Evolutionary conservation across 805 yeast species (phyloP), one percentile per base, ranked within the genome.

Genomic region (Myxozyma monticola): DNA sequence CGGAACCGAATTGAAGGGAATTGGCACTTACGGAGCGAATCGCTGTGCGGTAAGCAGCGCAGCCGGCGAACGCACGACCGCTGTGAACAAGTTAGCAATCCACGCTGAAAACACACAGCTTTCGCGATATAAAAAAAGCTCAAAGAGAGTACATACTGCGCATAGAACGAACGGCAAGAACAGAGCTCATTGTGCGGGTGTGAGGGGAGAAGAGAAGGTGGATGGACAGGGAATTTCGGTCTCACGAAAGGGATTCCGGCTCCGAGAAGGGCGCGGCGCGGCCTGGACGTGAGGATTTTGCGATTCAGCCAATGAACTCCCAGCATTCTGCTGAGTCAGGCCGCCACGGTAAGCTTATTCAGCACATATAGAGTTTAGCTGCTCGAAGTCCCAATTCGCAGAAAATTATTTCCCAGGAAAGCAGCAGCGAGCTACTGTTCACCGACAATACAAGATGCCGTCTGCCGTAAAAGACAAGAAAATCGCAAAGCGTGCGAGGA

Each of bases 11-110:
- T n/a, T n/a, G n/a, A n/a, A n/a, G n/a, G n/a, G n/a, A n/a, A n/a
- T n/a, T n/a, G n/a, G n/a, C 7, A 54, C 59, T 22, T 54, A 54
- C 59, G 59, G 50, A 46, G 48, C 45, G 28, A 50, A 31, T 49
- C 57, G 42, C 51, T 41, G 51, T 17, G 53, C 38, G 40, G 47
- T 42, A n/a, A 54, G 49, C 37, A 54, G 14, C 28, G 55, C 49
- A 24, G 49, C 54, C 42, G 50, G 57, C 22, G 54, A 43, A 33
- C 50, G 54, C 26, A 42, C 43, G 40, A 51, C 48, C 24, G 37
- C 57, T 53, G 22, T 8, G 21, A n/a, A n/a, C n/a, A n/a, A n/a
- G n/a, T n/a, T n/a, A n/a, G n/a, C n/a, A n/a, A n/a, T n/a, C n/a
- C n/a, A n/a, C n/a, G n/a, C n/a, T n/a, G n/a, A n/a, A n/a, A n/a